Evolutionary conservation across 345 rosid species (phyloP).

Genomic region (Zanthoxylum bungeanum): DNA sequence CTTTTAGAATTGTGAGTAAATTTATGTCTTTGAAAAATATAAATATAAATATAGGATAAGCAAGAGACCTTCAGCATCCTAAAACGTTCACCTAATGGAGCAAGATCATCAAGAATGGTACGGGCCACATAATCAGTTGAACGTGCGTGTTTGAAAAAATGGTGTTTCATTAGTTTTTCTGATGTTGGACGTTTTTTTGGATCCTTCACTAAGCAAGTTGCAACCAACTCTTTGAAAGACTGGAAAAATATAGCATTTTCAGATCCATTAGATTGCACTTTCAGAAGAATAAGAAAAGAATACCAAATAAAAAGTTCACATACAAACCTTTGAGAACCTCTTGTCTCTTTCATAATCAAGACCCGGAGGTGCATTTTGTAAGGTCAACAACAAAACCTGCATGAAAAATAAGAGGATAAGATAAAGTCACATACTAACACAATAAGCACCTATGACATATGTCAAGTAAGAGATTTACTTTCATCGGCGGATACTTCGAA

Average conservation of each 20-base stretch:
- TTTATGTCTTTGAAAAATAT: not conserved
- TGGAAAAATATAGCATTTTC: constrained; percentile 31
- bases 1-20: too few species aligned
- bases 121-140: constrained; percentile 56
- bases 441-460: constrained; percentile 8
- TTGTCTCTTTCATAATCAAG: constrained; percentile 97
- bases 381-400: constrained; percentile 96
- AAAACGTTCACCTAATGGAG: constrained; percentile 90
- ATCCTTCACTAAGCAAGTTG: constrained; percentile 96
- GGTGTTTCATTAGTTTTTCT: constrained; percentile 89
- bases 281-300: constrained; percentile 22
- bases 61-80: constrained; percentile 74
- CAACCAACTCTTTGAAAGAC: constrained; percentile 96
- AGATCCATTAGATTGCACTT: constrained; percentile 4
- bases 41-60: constrained; percentile 23
- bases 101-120: constrained; percentile 66
- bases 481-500: constrained; percentile 98
- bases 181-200: constrained; percentile 96
- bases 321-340: constrained; percentile 86
- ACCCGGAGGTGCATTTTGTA: constrained; percentile 99
- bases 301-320: constrained; percentile 10
- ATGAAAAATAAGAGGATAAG: constrained; percentile 13
- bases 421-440: constrained; percentile 15
- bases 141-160: constrained; percentile 87
- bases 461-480: constrained; percentile 49